These are phyloP conservation scores for Scutellaria galericulata DNA, from an alignment of 257 asterid genomes.

Conservation along the genomic window DNA sequence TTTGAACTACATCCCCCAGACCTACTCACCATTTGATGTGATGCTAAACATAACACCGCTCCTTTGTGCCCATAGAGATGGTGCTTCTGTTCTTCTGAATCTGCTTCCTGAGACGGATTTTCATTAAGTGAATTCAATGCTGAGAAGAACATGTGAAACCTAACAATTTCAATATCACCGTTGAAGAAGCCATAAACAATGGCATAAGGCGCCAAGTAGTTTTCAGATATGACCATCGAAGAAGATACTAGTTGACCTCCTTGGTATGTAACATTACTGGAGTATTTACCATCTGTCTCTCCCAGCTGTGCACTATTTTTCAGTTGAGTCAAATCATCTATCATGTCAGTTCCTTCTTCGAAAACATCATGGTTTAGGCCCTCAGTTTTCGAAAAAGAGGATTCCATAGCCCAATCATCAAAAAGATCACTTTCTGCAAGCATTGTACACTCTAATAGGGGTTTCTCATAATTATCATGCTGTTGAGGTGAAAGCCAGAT, in stretches of 20 bases:
- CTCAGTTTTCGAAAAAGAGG: constrained; percentile 39
- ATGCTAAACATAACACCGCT: constrained; percentile 92
- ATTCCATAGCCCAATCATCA: constrained; percentile 55
- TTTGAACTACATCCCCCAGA: constrained; percentile 52
- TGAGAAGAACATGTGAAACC: constrained; percentile 64
- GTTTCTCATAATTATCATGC: constrained; percentile 42
- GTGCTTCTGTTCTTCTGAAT: constrained; percentile 48
- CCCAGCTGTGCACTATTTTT: constrained; percentile 32
- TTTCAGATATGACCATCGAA: constrained; percentile 89
- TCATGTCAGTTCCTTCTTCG: constrained; percentile 25
- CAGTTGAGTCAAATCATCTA: constrained; percentile 33
- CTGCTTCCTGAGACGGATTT: constrained; percentile 42
- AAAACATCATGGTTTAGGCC: constrained; percentile 38
- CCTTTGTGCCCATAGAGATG: constrained; percentile 80
- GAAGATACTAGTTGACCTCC: constrained; percentile 71
- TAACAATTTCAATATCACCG: constrained; percentile 78
- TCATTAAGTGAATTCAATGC: constrained; percentile 48
- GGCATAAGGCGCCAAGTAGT: constrained; percentile 69
- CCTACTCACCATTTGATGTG: constrained; percentile 64
- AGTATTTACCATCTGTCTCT: constrained; percentile 30
- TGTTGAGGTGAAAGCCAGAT: constrained; percentile 68
- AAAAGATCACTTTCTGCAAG: constrained; percentile 58
- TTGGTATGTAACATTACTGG: constrained; percentile 41
- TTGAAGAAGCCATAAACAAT: constrained; percentile 82
- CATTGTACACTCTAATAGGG: constrained; percentile 50